Conservation (phyloP, 176 grass and related monocot genomes). For the Zoysia pacifica region DNA sequence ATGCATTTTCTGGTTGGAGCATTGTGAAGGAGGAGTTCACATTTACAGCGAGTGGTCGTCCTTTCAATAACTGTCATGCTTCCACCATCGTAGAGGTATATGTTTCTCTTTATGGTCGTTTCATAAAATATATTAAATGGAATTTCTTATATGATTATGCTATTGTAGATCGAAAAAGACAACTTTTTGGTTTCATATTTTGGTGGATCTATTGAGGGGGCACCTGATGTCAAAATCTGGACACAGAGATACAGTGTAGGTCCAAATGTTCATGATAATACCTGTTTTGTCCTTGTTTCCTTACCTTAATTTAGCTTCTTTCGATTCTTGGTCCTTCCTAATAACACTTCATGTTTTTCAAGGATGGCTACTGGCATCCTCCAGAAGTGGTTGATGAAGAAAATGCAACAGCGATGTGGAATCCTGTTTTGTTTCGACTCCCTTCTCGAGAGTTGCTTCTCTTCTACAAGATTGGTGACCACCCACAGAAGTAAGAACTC, state of each 20-base stretch:
- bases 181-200: constrained; percentile 85
- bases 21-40: constrained; percentile 59
- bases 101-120: background rate
- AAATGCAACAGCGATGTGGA: constrained; percentile 81
- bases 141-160: background rate
- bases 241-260: constrained; percentile 82
- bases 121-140: no score
- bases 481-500: constrained; percentile 71
- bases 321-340: no score
- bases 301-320: no score
- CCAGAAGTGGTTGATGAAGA: constrained; percentile 74
- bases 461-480: constrained; percentile 95
- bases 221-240: constrained; percentile 95
- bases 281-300: no score
- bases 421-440: constrained; percentile 91
- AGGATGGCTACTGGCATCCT: constrained; percentile 78
- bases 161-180: constrained; percentile 58
- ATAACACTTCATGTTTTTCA: background rate
- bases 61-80: constrained; percentile 79
- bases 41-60: constrained; percentile 36
- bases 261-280: background rate
- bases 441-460: constrained; percentile 82
- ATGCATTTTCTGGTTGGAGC: constrained; percentile 46
- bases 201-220: constrained; percentile 79
- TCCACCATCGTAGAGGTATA: constrained; percentile 74